A percentile compares a stretch with the other conserved stretches of the same genome.
Evolutionary conservation across 1,139 yeast species (phyloP).

Genomic region (Diutina rugosa): DNA sequence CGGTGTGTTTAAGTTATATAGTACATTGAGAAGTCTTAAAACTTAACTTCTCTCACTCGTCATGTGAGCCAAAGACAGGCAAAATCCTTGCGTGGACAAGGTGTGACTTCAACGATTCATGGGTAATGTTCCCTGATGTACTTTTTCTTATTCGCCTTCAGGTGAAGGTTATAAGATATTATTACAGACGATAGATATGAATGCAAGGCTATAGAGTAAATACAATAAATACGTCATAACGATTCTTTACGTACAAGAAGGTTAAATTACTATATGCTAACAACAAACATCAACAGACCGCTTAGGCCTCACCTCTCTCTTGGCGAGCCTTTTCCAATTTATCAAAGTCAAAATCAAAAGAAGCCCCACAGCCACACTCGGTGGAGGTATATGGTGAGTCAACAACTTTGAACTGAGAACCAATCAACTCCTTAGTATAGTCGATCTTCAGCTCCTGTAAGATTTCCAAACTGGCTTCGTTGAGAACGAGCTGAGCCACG

Average conservation of each 20-base stretch:
- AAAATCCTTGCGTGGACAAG: too few relatives aligned
- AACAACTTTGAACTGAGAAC: conserved; percentile 83
- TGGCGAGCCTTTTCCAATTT: background rate
- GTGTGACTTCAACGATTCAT: too few relatives aligned
- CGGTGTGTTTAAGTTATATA: too few relatives aligned
- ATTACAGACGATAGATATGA: too few relatives aligned
- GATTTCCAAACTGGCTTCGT: conserved; percentile 69
- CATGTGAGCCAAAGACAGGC: too few relatives aligned
- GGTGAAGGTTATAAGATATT: too few relatives aligned
- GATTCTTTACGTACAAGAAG: background rate
- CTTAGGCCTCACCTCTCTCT: background rate
- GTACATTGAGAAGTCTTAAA: too few relatives aligned
- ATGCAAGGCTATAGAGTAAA: too few relatives aligned
- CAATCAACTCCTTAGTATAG: conserved; percentile 85
- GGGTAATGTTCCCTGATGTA: too few relatives aligned
- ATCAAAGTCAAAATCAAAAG: conserved; percentile 72
- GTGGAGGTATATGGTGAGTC: conserved; percentile 86
- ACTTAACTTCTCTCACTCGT: too few relatives aligned
- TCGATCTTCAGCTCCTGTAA: conserved; percentile 81
- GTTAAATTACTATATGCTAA: background rate
- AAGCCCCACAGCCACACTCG: conserved; percentile 94
- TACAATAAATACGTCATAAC: too few relatives aligned
- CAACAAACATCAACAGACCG: background rate
- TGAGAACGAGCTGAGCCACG: conserved; percentile 56
- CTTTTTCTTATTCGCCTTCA: too few relatives aligned